A percentile compares a stretch with the other conserved stretches of the same genome.
Evolutionary conservation across 1,284 basidiomycete genomes (phyloP).

Genomic region (Sphagnurus paluster): DNA sequence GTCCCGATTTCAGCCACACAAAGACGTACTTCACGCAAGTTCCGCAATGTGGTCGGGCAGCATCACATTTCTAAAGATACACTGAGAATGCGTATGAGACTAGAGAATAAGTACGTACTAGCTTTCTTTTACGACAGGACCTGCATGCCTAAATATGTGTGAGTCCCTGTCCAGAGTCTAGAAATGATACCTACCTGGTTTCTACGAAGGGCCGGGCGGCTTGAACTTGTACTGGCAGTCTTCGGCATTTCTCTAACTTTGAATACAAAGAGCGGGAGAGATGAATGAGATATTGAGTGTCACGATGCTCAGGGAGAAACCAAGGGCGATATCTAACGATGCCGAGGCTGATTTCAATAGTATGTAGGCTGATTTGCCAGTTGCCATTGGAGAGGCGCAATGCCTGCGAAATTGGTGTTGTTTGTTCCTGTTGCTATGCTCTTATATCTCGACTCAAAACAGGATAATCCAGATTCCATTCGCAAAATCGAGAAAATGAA

Average conservation of each 20-base stretch:
- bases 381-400: no score
- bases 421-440: no score
- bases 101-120: slow-evolving; percentile 46
- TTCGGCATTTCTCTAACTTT: slow-evolving; percentile 59
- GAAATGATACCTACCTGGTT: slow-evolving; percentile 58
- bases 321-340: slow-evolving; percentile 7
- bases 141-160: slow-evolving; percentile 60
- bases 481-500: no score
- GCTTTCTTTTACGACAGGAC: slow-evolving; percentile 77
- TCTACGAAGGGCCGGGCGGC: slow-evolving; percentile 68
- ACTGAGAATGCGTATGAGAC: slow-evolving; percentile 2
- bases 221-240: slow-evolving; percentile 36
- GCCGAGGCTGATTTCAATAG: neutral
- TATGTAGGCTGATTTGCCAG: neutral
- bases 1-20: neutral
- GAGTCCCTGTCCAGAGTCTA: neutral
- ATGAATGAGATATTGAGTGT: no score
- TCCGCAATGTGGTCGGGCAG: slow-evolving; percentile 75
- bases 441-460: no score
- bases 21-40: slow-evolving; percentile 74
- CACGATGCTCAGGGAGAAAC: slow-evolving; percentile 10
- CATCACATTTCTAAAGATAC: slow-evolving; percentile 73
- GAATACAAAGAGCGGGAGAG: neutral
- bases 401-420: no score
- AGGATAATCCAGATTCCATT: no score